phyloP scores from a whole-genome alignment of 2,329 filamentous ascomycete genomes.

The Neofusicoccum umdonicola region DNA sequence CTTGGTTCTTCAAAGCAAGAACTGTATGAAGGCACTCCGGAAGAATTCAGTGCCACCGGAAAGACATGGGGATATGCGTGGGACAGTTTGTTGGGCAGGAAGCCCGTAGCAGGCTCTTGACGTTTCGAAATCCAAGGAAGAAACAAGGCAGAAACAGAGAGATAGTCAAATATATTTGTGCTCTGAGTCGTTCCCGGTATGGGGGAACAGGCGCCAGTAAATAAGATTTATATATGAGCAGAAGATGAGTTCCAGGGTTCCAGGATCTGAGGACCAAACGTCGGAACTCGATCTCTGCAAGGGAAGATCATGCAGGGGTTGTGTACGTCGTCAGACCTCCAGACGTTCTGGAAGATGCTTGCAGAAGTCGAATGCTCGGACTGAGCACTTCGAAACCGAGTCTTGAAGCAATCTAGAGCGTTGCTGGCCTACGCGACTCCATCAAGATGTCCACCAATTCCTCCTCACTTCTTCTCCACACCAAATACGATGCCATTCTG shows the following conservation, averaged over 20 bases:
- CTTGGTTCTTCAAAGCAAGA: no score
- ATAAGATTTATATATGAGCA: neutral
- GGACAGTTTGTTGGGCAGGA: no score
- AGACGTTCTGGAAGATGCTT: neutral
- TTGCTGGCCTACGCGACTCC: neutral
- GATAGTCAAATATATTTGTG: neutral
- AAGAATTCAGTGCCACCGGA: no score
- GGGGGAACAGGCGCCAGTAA: neutral
- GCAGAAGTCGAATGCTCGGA: neutral
- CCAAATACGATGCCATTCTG: constrained; percentile 46
- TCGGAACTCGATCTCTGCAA: neutral
- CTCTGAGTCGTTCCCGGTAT: neutral
- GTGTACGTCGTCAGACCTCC: neutral
- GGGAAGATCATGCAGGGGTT: neutral
- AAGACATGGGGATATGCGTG: no score
- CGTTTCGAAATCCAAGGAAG: neutral
- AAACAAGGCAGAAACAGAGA: neutral
- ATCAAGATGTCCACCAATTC: neutral
- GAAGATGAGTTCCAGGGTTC: neutral
- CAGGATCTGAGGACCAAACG: neutral
- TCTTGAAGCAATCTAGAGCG: no score
- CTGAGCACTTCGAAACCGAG: neutral
- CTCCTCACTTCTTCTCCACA: constrained; percentile 28
- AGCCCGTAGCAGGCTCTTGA: no score
- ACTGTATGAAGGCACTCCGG: no score